These are phyloP conservation scores for Petunia secreta DNA, from an alignment of 257 asterid species.

Conservation along the genomic window DNA sequence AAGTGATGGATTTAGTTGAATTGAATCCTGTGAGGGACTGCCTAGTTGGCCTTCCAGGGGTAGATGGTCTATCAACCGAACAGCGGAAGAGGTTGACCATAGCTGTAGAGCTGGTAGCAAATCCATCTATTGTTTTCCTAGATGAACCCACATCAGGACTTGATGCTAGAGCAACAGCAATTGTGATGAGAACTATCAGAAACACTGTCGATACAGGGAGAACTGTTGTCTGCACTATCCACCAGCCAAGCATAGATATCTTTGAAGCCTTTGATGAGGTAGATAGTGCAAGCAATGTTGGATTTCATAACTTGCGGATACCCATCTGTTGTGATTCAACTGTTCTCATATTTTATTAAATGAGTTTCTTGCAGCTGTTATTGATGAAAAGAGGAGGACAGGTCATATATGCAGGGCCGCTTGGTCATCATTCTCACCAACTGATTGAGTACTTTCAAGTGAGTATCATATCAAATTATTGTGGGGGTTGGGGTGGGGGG, in stretches of 20 bases:
- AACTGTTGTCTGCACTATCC: slow-evolving; percentile 34
- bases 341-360: not conserved
- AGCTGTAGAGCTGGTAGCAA: slow-evolving; percentile 37
- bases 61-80: slow-evolving; percentile 25
- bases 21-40: slow-evolving; percentile 20
- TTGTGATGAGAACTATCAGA: slow-evolving; percentile 33
- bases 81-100: slow-evolving; percentile 35
- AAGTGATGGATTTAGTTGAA: slow-evolving; percentile 27
- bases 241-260: slow-evolving; percentile 35
- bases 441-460: no score
- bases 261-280: slow-evolving; percentile 40
- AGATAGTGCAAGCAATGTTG: not conserved
- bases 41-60: slow-evolving; percentile 29
- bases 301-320: not conserved
- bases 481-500: no score
- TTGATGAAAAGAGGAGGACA: no score
- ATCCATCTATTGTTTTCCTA: slow-evolving; percentile 36
- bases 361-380: not conserved
- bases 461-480: no score
- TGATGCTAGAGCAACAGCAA: slow-evolving; percentile 37
- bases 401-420: no score
- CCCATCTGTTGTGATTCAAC: not conserved
- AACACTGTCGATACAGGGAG: slow-evolving; percentile 32
- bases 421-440: no score
- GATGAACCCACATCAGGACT: slow-evolving; percentile 36